Conservation (phyloP, 768 basidiomycete species). For the Lactarius deliciosus region DNA sequence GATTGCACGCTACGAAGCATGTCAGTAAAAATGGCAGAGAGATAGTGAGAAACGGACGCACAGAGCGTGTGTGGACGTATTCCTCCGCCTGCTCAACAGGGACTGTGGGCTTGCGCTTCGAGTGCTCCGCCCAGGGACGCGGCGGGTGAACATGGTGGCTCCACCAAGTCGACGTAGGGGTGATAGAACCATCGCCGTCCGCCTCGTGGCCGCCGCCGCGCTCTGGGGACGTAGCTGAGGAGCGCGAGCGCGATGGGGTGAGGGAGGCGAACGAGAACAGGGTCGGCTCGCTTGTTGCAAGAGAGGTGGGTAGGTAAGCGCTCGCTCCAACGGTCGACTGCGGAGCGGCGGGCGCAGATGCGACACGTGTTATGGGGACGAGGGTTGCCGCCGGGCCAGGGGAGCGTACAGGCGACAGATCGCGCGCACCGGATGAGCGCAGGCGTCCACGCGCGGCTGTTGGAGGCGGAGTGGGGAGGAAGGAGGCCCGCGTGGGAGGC, state of each 20-base stretch:
- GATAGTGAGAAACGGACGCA: slow-evolving; percentile 14
- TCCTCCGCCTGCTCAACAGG: slow-evolving; percentile 35
- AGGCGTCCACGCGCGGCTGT: background rate
- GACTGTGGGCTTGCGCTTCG: slow-evolving; percentile 31
- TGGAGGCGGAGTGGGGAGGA: slow-evolving; percentile 14
- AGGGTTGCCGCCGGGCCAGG: background rate
- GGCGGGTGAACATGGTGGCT: slow-evolving; percentile 22
- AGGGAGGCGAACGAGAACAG: slow-evolving; percentile 24
- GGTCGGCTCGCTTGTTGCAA: background rate
- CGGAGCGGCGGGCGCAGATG: slow-evolving; percentile 13
- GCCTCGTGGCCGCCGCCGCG: slow-evolving; percentile 14
- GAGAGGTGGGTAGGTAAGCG: slow-evolving; percentile 21
- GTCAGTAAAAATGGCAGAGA: background rate
- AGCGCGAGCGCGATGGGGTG: slow-evolving; percentile 15
- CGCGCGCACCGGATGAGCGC: slow-evolving; percentile 7
- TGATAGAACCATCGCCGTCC: slow-evolving; percentile 12
- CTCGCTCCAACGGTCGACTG: background rate
- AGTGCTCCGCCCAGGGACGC: slow-evolving; percentile 33
- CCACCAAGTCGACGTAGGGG: slow-evolving; percentile 33
- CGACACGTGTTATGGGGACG: slow-evolving; percentile 20
- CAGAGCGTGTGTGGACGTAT: slow-evolving; percentile 34
- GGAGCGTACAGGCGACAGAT: slow-evolving; percentile 9
- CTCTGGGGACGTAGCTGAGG: slow-evolving; percentile 8
- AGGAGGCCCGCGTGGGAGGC: slow-evolving; percentile 1
- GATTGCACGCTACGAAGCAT: slow-evolving; percentile 30